These are phyloP conservation scores for Nidularia sp. DNA, from an alignment of 768 basidiomycete genomes.

Conservation along the genomic window DNA sequence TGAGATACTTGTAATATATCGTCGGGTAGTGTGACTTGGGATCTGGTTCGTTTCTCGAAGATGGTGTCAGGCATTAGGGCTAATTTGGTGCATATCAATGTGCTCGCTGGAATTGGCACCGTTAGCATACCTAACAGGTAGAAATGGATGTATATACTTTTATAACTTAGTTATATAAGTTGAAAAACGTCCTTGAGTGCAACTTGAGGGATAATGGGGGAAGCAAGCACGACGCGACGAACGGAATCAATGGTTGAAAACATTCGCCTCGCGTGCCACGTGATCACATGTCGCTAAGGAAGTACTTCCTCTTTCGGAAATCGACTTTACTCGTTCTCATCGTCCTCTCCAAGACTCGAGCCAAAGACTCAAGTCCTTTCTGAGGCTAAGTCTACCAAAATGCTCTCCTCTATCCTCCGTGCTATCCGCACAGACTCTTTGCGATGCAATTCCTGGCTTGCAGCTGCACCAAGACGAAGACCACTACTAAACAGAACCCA, in stretches of 20 bases:
- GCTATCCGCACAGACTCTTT: no score
- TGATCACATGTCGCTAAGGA: slow-evolving; percentile 4
- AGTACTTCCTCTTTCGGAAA: slow-evolving; percentile 1
- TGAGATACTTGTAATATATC: slow-evolving; percentile 39
- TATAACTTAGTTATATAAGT: no score
- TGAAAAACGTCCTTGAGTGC: no score
- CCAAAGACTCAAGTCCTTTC: neutral
- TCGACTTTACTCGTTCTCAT: neutral
- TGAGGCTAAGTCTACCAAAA: no score
- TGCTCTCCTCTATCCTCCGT: no score
- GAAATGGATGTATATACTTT: no score
- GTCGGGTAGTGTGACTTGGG: slow-evolving; percentile 46
- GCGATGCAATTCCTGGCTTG: neutral
- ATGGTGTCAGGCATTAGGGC: slow-evolving; percentile 18
- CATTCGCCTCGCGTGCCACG: slow-evolving; percentile 21
- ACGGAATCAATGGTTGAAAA: slow-evolving; percentile 17
- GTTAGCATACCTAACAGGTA: no score
- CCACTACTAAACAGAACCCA: neutral
- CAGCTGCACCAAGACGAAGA: neutral
- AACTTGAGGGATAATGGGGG: no score
- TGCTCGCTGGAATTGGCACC: no score
- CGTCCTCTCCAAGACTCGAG: neutral
- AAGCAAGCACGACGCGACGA: slow-evolving; percentile 10
- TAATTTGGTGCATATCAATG: no score
- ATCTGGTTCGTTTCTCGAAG: slow-evolving; percentile 42